A percentile compares a stretch with the other conserved stretches of the same genome.
These are phyloP conservation scores for Colletotrichum higginsianum DNA, from an alignment of 2,329 filamentous ascomycete species.

Conservation along the genomic window DNA sequence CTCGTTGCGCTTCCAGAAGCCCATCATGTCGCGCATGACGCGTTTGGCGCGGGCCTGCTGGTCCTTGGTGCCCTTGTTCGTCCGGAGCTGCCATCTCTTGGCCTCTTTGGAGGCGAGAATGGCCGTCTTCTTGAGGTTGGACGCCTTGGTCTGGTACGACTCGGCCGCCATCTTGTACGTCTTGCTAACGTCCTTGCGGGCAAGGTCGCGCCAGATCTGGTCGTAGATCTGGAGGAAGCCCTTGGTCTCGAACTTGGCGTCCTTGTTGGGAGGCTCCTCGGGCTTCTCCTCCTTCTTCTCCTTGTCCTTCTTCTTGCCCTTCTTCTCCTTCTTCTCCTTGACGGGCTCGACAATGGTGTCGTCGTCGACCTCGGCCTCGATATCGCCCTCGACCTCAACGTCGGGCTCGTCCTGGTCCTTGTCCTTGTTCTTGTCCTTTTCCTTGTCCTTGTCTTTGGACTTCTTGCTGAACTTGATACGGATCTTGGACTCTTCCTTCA, in stretches of 20 bases:
- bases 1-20: conserved; percentile 99
- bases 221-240: conserved; percentile 98
- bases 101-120: conserved; percentile 98
- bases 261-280: conserved; percentile 67
- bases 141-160: conserved; percentile 87
- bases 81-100: conserved; percentile 95
- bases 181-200: conserved; percentile 93
- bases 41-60: conserved; percentile 96
- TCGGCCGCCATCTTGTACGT: conserved; percentile 89
- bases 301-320: conserved; percentile 62
- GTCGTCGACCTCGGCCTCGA: conserved; percentile 50
- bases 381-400: conserved; percentile 55
- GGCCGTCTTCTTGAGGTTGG: conserved; percentile 98
- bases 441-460: conserved; percentile 59
- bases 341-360: conserved; percentile 53
- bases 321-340: conserved; percentile 62
- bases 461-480: conserved; percentile 75
- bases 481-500: conserved; percentile 72
- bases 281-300: conserved; percentile 61
- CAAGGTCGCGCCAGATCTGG: conserved; percentile 96
- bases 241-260: conserved; percentile 84
- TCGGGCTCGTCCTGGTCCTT: conserved; percentile 52
- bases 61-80: conserved; percentile 99
- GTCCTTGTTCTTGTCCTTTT: conserved; percentile 56
- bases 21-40: conserved; percentile 99